Conservation (phyloP, 1,139 yeast genomes). For the Kodamaea ohmeri region DNA sequence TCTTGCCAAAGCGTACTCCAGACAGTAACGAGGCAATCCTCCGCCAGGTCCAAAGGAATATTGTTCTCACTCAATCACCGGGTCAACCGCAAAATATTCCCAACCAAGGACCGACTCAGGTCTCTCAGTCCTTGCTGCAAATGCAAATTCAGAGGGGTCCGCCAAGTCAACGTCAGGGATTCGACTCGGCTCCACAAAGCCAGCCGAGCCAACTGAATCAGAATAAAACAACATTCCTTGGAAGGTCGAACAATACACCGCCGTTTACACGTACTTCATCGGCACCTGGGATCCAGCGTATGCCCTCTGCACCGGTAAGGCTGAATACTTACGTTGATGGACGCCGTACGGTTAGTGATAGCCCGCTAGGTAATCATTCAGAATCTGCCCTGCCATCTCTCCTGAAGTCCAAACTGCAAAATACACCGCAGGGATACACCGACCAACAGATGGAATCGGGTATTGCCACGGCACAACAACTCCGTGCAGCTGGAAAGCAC, state of each 20-base stretch:
- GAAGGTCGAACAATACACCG: not conserved
- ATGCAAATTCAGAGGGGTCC: not conserved
- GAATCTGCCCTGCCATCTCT: not conserved
- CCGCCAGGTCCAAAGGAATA: slow-evolving; percentile 15
- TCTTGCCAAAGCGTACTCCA: slow-evolving; percentile 10
- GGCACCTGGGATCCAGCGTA: not conserved
- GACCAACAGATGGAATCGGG: slow-evolving; percentile 32
- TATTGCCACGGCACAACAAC: slow-evolving; percentile 50
- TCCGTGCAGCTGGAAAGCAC: slow-evolving; percentile 57
- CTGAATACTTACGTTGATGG: not conserved
- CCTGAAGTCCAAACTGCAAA: not conserved
- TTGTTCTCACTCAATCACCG: not conserved
- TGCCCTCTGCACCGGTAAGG: not conserved
- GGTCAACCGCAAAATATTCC: no score
- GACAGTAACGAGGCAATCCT: slow-evolving; percentile 6
- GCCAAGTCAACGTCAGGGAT: not conserved
- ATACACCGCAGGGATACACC: slow-evolving; percentile 1
- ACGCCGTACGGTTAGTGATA: not conserved
- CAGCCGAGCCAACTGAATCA: not conserved
- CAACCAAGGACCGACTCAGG: no score
- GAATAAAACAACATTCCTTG: not conserved
- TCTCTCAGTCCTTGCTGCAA: no score
- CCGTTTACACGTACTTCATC: not conserved
- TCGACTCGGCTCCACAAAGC: no score
- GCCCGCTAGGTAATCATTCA: not conserved